A percentile compares a stretch with the other conserved stretches of the same genome.
Evolutionary conservation across 1,284 basidiomycete genomes (phyloP).

Genomic region (Microbotryum intermedium): DNA sequence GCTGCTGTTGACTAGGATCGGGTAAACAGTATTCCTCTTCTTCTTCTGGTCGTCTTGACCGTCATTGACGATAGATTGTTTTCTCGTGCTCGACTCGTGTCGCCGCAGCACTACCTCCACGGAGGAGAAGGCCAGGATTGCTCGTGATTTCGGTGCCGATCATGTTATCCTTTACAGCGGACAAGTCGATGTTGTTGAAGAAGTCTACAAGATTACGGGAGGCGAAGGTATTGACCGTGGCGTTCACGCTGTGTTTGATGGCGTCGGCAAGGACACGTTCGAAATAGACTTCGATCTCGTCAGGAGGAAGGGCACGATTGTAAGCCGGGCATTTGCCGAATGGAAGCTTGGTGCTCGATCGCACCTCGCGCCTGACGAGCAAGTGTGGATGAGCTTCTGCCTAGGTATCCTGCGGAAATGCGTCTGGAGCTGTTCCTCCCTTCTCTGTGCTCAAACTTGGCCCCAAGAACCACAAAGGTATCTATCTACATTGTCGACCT

Average conservation of each 20-base stretch:
- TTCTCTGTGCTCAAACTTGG: constrained; percentile 65
- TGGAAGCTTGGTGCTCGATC: too few relatives aligned
- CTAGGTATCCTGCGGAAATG: constrained; percentile 57
- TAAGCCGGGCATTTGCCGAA: constrained; percentile 45
- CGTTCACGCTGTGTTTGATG: constrained; percentile 68
- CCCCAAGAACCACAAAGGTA: constrained; percentile 66
- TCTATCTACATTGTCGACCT: constrained; percentile 1
- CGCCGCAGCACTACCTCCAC: constrained; percentile 73
- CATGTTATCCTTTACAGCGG: constrained; percentile 72
- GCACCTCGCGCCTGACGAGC: too few relatives aligned
- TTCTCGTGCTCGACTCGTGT: too few relatives aligned
- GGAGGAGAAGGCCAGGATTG: constrained; percentile 72
- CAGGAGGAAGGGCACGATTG: constrained; percentile 45
- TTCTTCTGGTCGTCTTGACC: too few relatives aligned
- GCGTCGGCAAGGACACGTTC: constrained; percentile 84
- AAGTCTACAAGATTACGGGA: constrained; percentile 53
- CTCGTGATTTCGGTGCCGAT: constrained; percentile 69
- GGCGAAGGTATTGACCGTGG: constrained; percentile 52
- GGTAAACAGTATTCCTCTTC: too few relatives aligned
- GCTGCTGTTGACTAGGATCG: too few relatives aligned
- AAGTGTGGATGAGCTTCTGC: too few relatives aligned
- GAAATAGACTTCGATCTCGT: constrained; percentile 32
- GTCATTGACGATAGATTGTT: too few relatives aligned
- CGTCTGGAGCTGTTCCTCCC: constrained; percentile 59
- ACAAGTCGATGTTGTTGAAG: constrained; percentile 56